Percentiles rank a stretch among this genome's conserved stretches.
These are phyloP conservation scores for Punica granatum DNA, from an alignment of 345 rosid genomes.

Conservation along the genomic window DNA sequence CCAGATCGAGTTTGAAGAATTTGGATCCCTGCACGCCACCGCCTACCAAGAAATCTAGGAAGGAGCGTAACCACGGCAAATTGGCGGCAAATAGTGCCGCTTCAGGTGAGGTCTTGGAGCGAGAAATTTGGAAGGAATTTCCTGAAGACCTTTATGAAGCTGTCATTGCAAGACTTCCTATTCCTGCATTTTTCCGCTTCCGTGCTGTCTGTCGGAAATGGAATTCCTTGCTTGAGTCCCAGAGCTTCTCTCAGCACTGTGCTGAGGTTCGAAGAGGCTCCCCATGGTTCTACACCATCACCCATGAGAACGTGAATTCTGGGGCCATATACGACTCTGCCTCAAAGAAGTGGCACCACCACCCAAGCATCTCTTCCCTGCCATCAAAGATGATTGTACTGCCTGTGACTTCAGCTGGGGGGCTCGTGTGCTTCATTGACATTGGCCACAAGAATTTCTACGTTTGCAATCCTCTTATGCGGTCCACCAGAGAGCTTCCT, in stretches of 20 bases:
- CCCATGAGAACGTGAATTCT: slow-evolving; percentile 73
- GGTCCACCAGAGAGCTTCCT: slow-evolving; percentile 76
- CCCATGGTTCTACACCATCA: slow-evolving; percentile 94
- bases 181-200: slow-evolving; percentile 74
- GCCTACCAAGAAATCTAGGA: slow-evolving; percentile 59
- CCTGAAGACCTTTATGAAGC: slow-evolving; percentile 93
- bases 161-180: slow-evolving; percentile 84
- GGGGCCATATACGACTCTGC: slow-evolving; percentile 92
- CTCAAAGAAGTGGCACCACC: slow-evolving; percentile 81
- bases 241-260: slow-evolving; percentile 70
- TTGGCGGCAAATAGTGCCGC: slow-evolving; percentile 23
- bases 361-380: slow-evolving; percentile 55
- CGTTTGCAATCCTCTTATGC: slow-evolving; percentile 85
- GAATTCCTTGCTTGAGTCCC: slow-evolving; percentile 65
- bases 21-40: slow-evolving; percentile 68
- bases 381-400: slow-evolving; percentile 63
- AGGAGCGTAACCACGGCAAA: slow-evolving; percentile 62
- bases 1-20: slow-evolving; percentile 45
- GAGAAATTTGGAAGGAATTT: slow-evolving; percentile 84
- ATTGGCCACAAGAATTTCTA: slow-evolving; percentile 82
- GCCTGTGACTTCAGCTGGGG: slow-evolving; percentile 96
- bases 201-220: slow-evolving; percentile 84
- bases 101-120: slow-evolving; percentile 55
- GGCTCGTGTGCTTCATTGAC: slow-evolving; percentile 93
- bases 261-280: slow-evolving; percentile 39